Evolutionary conservation across 1,284 basidiomycete species (phyloP).

Genomic region (Microbotryomycetes sp.): DNA sequence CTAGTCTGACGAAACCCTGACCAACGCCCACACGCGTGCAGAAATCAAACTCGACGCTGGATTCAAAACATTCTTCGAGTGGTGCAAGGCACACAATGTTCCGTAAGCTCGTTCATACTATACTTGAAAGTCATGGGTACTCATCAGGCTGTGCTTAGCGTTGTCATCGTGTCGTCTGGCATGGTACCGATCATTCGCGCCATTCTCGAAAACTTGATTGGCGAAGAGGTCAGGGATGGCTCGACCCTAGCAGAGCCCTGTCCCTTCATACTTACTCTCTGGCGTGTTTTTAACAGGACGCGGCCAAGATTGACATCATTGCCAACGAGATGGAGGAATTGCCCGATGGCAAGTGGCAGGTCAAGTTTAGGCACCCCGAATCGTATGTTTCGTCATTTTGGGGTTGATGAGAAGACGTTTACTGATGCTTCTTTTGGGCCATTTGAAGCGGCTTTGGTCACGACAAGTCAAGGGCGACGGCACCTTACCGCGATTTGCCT

Average conservation of each 20-base stretch:
- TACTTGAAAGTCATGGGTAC: too few relatives aligned
- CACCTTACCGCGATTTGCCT: conserved; percentile 67
- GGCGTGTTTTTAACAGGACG: conserved; percentile 44
- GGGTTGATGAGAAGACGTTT: background rate
- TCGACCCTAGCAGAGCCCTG: background rate
- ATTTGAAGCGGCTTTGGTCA: conserved; percentile 67
- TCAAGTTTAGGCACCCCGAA: conserved; percentile 78
- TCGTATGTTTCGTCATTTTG: conserved; percentile 42
- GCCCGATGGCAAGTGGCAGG: conserved; percentile 64
- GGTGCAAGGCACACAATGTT: conserved; percentile 36
- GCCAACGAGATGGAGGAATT: conserved; percentile 71
- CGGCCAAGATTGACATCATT: conserved; percentile 74
- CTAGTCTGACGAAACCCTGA: background rate
- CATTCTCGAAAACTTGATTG: conserved; percentile 69
- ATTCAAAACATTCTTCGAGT: conserved; percentile 75
- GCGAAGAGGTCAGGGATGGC: conserved; percentile 43
- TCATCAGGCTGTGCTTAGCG: conserved; percentile 57
- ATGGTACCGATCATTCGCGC: conserved; percentile 88
- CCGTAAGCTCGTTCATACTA: conserved; percentile 3
- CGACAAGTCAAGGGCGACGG: conserved; percentile 84
- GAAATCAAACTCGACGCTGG: conserved; percentile 79
- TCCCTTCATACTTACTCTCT: background rate
- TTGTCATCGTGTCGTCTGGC: conserved; percentile 88
- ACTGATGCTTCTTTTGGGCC: background rate
- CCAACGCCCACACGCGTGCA: conserved; percentile 36